phyloP scores from a whole-genome alignment of 192 early-diverging fungal species.

The Coemansia sp. region DNA sequence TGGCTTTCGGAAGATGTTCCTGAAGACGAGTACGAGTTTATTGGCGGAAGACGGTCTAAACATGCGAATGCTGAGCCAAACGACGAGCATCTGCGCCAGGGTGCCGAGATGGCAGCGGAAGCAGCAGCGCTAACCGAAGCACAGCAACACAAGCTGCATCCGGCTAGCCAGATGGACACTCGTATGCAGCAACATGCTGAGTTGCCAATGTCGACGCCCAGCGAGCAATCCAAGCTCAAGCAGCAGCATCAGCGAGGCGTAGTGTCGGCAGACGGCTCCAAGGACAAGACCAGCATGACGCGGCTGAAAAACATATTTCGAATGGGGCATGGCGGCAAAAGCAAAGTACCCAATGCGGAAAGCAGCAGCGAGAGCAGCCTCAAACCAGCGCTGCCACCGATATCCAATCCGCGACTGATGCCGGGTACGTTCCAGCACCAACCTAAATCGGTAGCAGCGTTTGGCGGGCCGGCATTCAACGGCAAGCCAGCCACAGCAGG shows the following conservation, averaged over 20 bases:
- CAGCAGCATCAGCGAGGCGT: conserved; percentile 4
- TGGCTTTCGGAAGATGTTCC: conserved; percentile 48
- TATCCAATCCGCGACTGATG: conserved; percentile 12
- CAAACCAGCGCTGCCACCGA: not conserved
- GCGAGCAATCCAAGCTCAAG: conserved; percentile 7
- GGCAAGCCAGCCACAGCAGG: conserved; percentile 1
- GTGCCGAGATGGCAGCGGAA: conserved; percentile 1
- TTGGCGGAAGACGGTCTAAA: conserved; percentile 8
- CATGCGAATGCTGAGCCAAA: conserved; percentile 17
- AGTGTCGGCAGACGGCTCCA: conserved; percentile 14
- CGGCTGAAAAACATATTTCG: conserved; percentile 50
- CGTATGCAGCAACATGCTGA: too few relatives aligned
- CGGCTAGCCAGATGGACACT: conserved; percentile 19
- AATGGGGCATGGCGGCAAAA: conserved; percentile 24
- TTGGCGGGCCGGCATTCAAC: conserved; percentile 3
- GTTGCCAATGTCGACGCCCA: not conserved
- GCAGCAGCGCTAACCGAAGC: conserved; percentile 22
- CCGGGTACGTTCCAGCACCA: conserved; percentile 9
- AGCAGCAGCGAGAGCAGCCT: not conserved
- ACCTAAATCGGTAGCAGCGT: not conserved
- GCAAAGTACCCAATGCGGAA: not conserved
- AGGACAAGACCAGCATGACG: conserved; percentile 45
- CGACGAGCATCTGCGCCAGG: conserved; percentile 5
- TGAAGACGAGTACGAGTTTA: conserved; percentile 30
- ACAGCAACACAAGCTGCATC: conserved; percentile 35